Base-by-base conservation (phyloP, 768 basidiomycete genomes). In the Calocybe cyanea region DNA sequence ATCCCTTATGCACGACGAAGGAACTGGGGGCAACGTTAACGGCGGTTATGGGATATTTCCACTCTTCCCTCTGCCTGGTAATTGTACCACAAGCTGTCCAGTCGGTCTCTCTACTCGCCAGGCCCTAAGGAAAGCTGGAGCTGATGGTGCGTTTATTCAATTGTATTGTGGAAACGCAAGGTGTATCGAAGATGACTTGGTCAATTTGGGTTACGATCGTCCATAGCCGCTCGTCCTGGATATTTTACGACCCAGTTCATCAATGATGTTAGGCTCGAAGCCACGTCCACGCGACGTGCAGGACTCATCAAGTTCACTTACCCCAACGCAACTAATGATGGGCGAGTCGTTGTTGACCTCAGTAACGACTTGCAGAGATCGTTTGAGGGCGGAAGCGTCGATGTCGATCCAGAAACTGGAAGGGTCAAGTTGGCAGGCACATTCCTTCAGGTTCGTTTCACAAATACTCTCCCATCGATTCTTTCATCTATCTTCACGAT, bases 251-350 rank as follows among this genome's bases (percentile, higher is more conserved):
- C 72, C 3, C 72, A 68, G 1, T 75, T 76, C 40, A 58, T 64
- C 17, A 75, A 75, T 46, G 62, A 62, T 3, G 75, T 76, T 25
- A 64, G 73, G 49, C 69, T 76, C 42, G 81, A 83, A 55, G 66
- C 79, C 2, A 82, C 81, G 1, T 78, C 78, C 0, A 82, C 80
- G 2, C 70, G 81, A 23, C 71, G 80, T 34, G 73, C 80, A 11
- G 80, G 77, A 0, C 60, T 82, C 20, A 80, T 81, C 51, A 72
- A 76, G 0, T 83, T 81, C 56, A 81, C 78, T 4, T 83, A 75
- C 56, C 80, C 64, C 3, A 37, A 74, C 10, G 57, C 59, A 8
- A 57, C 60, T 33, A 47, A 45, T 38, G 14, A 32, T 14, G 49
- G 5, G 9, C 71, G 77, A 50, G 69, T 78, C 11, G 70, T 82